Conservation (phyloP, 164 flowering plant genomes). For the Vitis cinerea region DNA sequence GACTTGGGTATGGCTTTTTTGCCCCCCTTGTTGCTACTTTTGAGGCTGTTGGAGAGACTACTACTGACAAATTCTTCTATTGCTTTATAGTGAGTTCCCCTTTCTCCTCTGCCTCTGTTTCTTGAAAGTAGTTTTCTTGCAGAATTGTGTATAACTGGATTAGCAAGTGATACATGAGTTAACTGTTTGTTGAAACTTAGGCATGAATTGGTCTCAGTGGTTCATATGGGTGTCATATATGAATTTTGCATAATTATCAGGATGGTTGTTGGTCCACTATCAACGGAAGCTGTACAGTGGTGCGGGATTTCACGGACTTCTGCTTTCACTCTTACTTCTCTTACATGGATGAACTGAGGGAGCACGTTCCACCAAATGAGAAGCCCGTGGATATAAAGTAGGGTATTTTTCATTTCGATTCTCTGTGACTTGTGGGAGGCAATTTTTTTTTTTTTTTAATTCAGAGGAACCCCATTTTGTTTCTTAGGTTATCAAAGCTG, state of each 20-base stretch:
- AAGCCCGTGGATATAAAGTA: conserved; percentile 70
- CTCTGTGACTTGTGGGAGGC: not conserved
- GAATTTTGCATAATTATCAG: conserved; percentile 32
- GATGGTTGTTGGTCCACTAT: conserved; percentile 79
- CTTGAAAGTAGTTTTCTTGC: no score
- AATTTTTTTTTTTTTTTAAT: not conserved
- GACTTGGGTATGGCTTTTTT: conserved; percentile 80
- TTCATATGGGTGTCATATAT: no score
- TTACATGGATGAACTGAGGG: conserved; percentile 83
- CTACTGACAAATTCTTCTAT: conserved; percentile 48
- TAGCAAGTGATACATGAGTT: no score
- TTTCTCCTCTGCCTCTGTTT: conserved; percentile 2
- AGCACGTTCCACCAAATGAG: conserved; percentile 46
- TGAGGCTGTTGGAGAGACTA: conserved; percentile 67
- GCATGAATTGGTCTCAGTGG: no score
- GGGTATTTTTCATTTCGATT: not conserved
- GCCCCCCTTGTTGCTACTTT: conserved; percentile 81
- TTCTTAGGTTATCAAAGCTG: conserved; percentile 52
- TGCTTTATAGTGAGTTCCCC: conserved; percentile 58
- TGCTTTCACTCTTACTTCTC: conserved; percentile 96
- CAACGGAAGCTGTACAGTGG: conserved; percentile 67
- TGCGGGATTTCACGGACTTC: conserved; percentile 78
- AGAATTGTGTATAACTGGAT: no score
- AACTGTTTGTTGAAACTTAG: no score
- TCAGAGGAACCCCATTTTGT: not conserved